Conservation (phyloP, 176 grass and related monocot genomes). For the Urochloa ruziziensis region DNA sequence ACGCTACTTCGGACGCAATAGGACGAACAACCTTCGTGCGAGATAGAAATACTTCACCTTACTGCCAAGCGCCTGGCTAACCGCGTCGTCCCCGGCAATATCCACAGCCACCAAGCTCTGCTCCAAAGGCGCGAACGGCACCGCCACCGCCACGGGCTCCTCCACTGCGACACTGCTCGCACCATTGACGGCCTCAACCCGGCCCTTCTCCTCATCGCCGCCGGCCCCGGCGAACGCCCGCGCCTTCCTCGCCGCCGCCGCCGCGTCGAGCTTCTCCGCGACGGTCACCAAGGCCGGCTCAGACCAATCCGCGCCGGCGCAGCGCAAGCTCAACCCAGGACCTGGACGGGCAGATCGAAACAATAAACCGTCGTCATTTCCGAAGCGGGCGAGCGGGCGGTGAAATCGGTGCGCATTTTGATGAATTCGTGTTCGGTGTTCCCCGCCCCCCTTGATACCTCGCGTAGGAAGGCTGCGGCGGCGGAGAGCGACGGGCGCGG, state of each 20-base stretch:
- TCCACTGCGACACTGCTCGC: background rate
- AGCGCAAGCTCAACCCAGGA: background rate
- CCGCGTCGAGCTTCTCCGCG: background rate
- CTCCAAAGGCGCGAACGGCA: slow-evolving; percentile 21
- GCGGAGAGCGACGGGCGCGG: background rate
- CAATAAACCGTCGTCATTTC: background rate
- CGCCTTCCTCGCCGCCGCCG: background rate
- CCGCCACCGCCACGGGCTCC: background rate
- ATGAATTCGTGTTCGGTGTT: too few species aligned
- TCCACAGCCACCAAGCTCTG: slow-evolving; percentile 20
- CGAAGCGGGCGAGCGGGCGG: background rate
- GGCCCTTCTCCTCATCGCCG: background rate
- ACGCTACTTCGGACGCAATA: background rate
- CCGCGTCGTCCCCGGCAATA: too few species aligned
- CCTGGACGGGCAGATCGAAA: background rate
- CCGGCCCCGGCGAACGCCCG: background rate
- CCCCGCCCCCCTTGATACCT: background rate
- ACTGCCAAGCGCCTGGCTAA: background rate
- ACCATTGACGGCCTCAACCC: background rate
- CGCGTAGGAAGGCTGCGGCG: background rate
- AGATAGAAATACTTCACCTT: slow-evolving; percentile 7
- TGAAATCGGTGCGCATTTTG: background rate
- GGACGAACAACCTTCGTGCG: background rate
- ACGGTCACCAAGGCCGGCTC: background rate
- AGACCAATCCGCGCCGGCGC: slow-evolving; percentile 8